Evolutionary conservation across 257 asterid species (phyloP), one percentile per base, ranked within the genome.

Genomic region (Misopates orontium): DNA sequence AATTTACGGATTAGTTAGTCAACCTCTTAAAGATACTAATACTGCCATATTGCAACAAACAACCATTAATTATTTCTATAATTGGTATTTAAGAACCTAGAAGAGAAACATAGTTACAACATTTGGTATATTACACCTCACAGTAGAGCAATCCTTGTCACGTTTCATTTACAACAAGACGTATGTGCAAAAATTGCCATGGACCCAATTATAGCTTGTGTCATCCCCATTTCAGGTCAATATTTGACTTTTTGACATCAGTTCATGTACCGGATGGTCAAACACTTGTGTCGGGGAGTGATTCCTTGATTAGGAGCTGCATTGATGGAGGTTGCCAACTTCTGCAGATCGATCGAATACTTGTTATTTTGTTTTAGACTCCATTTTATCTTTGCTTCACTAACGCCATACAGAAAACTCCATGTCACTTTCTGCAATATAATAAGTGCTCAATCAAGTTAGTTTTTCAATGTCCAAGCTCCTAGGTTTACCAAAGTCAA

Each of bases 381-480:
- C 95, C 0, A 68, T n/a, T 66, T 76, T 83, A 75, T 31, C 62
- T 86, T 87, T 16, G 79, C 83, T 70, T 93, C 87, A 18, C 87
- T 55, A 42, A 79, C 72, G 21, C 90, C 91, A 47, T 88, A 87
- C 12, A 91, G 91, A 62, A 91, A 91, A 70, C 97, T 91, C 84
- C 97, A 84, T 3, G 82, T 87, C 11, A 86, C 93, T 28, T 88
- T 91, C 97, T 91, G 83, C 63, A 67, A 42, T 22, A 42, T 0
- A 64, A n/a, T n/a, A n/a, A n/a, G n/a, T n/a, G n/a, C n/a, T n/a
- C n/a, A n/a, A n/a, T n/a, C n/a, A n/a, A n/a, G n/a, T n/a, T n/a
- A n/a, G n/a, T n/a, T n/a, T n/a, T n/a, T n/a, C n/a, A n/a, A n/a
- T n/a, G n/a, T n/a, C n/a, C n/a, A n/a, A n/a, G n/a, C n/a, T n/a